Evolutionary conservation across 352 stramenopile species (phyloP).

Genomic region (Pythium periplocum): DNA sequence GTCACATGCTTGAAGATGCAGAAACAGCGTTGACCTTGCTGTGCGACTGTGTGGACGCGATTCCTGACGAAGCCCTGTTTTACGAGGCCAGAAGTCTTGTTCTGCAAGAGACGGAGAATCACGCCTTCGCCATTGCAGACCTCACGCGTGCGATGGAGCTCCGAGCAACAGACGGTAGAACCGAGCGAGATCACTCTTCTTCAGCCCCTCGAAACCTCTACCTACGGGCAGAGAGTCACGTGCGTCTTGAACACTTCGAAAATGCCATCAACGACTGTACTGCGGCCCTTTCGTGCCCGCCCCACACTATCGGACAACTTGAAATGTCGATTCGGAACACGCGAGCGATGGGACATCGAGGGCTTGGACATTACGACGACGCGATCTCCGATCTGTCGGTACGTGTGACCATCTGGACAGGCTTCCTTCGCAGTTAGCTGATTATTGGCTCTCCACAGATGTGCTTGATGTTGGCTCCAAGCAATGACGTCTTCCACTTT

Average conservation of each 20-base stretch:
- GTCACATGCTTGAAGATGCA: conserved; percentile 37
- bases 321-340: conserved; percentile 47
- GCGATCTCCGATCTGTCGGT: conserved; percentile 60
- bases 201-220: conserved; percentile 20
- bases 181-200: too few relatives aligned
- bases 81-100: conserved; percentile 49
- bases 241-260: conserved; percentile 39
- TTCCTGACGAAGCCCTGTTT: conserved; percentile 55
- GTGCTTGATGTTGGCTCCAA: conserved; percentile 31
- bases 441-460: conserved; percentile 12
- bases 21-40: conserved; percentile 44
- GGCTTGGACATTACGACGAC: conserved; percentile 47
- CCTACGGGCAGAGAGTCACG: conserved; percentile 37
- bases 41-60: conserved; percentile 42
- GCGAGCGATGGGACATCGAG: conserved; percentile 47
- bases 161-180: neutral
- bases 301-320: conserved; percentile 16
- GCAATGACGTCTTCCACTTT: conserved; percentile 61
- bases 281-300: conserved; percentile 3
- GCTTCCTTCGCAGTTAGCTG: too few relatives aligned
- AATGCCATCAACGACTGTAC: conserved; percentile 43
- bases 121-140: conserved; percentile 49
- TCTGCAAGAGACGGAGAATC: conserved; percentile 46
- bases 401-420: neutral
- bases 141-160: conserved; percentile 31